Percentiles rank a stretch among this genome's conserved stretches.
These are phyloP conservation scores for Phallus indusiatus DNA, from an alignment of 768 basidiomycete species.

Conservation along the genomic window DNA sequence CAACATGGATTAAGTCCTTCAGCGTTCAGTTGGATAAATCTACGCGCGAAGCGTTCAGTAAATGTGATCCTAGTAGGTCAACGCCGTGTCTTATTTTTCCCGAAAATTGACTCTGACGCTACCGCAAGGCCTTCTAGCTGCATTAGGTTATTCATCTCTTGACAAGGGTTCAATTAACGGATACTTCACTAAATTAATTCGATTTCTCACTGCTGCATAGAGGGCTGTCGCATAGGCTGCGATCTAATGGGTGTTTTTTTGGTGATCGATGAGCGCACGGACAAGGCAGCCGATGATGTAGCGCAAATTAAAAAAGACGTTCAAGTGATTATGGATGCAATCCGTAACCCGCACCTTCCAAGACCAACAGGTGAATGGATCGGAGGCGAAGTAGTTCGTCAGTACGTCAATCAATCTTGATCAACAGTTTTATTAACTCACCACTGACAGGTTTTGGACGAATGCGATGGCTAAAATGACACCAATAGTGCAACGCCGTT, in stretches of 20 bases:
- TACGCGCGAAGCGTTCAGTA: conserved; percentile 31
- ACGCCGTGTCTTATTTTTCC: neutral
- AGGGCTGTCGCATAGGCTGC: conserved; percentile 27
- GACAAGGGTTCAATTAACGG: conserved; percentile 25
- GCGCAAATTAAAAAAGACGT: conserved; percentile 23
- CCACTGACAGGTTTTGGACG: conserved; percentile 25
- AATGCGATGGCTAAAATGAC: conserved; percentile 19
- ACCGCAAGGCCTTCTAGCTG: conserved; percentile 27
- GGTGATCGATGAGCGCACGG: conserved; percentile 42
- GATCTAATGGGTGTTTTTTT: conserved; percentile 46
- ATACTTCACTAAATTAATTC: neutral
- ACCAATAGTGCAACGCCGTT: conserved; percentile 20
- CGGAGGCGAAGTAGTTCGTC: conserved; percentile 29
- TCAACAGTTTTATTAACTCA: neutral
- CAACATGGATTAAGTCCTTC: conserved; percentile 30
- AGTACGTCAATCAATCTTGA: conserved; percentile 23
- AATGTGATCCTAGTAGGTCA: conserved; percentile 31
- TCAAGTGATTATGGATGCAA: conserved; percentile 32
- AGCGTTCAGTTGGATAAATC: conserved; percentile 25
- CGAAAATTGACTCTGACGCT: too few species aligned
- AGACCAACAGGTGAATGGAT: conserved; percentile 29
- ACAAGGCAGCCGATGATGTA: conserved; percentile 24
- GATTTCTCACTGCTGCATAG: conserved; percentile 10
- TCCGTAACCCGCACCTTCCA: conserved; percentile 27
- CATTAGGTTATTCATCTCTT: conserved; percentile 27